phyloP scores from a whole-genome alignment of 1,284 basidiomycete species.

The Lignosus rhinocerotis region DNA sequence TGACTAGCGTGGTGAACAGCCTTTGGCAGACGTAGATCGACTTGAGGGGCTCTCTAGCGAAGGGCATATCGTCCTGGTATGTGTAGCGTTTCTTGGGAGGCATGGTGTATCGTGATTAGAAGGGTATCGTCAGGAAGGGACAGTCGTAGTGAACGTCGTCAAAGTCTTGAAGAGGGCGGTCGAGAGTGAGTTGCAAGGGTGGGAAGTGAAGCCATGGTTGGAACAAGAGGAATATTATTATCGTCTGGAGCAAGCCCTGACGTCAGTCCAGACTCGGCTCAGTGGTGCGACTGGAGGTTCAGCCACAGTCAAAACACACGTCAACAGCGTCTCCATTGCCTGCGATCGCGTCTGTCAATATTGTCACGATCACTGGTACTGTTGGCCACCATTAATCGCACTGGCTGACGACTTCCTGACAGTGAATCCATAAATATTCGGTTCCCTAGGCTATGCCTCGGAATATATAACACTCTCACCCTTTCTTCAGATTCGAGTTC shows the following conservation, averaged over 20 bases:
- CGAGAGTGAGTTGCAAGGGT: background rate
- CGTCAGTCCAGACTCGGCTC: conserved; percentile 10
- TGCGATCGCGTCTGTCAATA: conserved; percentile 1
- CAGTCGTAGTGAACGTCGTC: background rate
- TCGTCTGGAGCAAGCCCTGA: conserved; percentile 12
- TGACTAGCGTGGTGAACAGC: conserved; percentile 45
- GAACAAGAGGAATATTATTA: background rate
- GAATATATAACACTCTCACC: conserved; percentile 1
- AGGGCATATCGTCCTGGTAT: conserved; percentile 35
- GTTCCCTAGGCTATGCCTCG: background rate
- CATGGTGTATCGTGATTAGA: conserved; percentile 4
- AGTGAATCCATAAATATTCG: too few relatives aligned
- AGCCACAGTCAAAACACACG: conserved; percentile 12
- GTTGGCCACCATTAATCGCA: background rate
- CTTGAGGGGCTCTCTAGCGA: conserved; percentile 47
- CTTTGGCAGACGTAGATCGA: conserved; percentile 47
- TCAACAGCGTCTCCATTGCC: conserved; percentile 9
- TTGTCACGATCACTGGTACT: background rate
- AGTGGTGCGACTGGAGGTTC: background rate
- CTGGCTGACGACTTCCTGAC: background rate
- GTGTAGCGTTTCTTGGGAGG: conserved; percentile 9
- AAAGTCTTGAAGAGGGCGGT: background rate
- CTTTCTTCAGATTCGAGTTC: background rate
- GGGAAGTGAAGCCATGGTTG: background rate
- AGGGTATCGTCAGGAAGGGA: background rate